These are phyloP conservation scores for Kodamaea suecica DNA, from an alignment of 1,139 yeast genomes.

Conservation along the genomic window DNA sequence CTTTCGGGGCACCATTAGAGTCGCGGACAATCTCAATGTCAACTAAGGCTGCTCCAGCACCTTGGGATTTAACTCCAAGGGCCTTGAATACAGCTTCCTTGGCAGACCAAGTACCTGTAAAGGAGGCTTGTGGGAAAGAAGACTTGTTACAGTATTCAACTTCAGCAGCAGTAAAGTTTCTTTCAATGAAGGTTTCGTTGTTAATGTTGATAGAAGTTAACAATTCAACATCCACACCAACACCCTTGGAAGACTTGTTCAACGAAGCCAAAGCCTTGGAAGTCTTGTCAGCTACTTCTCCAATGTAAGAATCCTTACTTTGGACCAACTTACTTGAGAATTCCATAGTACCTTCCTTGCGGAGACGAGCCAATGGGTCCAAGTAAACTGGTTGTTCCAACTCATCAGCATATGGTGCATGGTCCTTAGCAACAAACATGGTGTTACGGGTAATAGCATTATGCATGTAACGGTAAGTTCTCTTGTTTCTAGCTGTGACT, in stretches of 20 bases:
- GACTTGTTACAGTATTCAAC: constrained; percentile 72
- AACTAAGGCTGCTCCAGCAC: constrained; percentile 91
- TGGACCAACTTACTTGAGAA: constrained; percentile 46
- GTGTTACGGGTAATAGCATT: constrained; percentile 89
- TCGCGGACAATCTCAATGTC: constrained; percentile 86
- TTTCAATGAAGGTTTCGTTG: constrained; percentile 83
- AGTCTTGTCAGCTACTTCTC: constrained; percentile 40
- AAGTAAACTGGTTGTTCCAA: constrained; percentile 87
- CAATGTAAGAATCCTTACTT: constrained; percentile 32
- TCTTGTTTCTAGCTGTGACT: constrained; percentile 80
- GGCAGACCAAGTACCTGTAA: constrained; percentile 98
- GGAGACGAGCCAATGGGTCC: constrained; percentile 92
- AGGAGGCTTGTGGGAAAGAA: constrained; percentile 81
- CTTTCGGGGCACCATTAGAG: constrained; percentile 78
- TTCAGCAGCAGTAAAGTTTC: constrained; percentile 85
- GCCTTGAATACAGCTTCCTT: constrained; percentile 99
- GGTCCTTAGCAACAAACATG: constrained; percentile 88
- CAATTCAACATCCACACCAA: constrained; percentile 96
- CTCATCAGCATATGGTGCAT: constrained; percentile 87
- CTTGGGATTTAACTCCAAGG: constrained; percentile 81
- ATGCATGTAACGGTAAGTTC: constrained; percentile 94
- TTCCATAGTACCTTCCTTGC: constrained; percentile 45
- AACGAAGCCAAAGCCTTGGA: constrained; percentile 48
- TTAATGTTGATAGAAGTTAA: constrained; percentile 75
- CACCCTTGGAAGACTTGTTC: constrained; percentile 59